Percentiles rank a stretch among this genome's conserved stretches.
phyloP scores from a whole-genome alignment of 2,329 filamentous ascomycete species.

The Clathrospora elynae region DNA sequence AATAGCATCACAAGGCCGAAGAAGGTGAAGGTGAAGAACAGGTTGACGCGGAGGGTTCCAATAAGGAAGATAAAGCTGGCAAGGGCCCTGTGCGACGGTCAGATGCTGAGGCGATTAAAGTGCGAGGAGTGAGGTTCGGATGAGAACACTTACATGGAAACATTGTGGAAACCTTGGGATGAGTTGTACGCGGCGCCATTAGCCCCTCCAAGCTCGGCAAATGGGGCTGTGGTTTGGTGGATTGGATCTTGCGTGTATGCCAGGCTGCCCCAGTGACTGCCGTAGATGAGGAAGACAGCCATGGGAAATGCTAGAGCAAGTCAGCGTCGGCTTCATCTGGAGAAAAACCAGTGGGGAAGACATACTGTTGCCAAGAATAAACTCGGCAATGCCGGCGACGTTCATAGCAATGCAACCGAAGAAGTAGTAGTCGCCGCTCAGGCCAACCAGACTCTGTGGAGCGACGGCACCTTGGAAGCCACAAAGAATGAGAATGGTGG shows the following conservation, averaged over 20 bases:
- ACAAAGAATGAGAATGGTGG: constrained; percentile 27
- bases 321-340: neutral
- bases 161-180: constrained; percentile 30
- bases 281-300: constrained; percentile 30
- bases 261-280: constrained; percentile 27
- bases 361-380: constrained; percentile 29
- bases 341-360: neutral
- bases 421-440: constrained; percentile 32
- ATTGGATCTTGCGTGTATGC: constrained; percentile 29
- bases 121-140: no score
- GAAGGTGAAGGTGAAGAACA: constrained; percentile 23
- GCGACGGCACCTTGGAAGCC: constrained; percentile 27
- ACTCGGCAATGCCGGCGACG: constrained; percentile 27
- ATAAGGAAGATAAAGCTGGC: constrained; percentile 26
- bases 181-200: constrained; percentile 27
- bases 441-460: constrained; percentile 24
- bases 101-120: neutral
- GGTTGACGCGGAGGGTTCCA: constrained; percentile 25
- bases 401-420: constrained; percentile 30
- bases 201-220: constrained; percentile 21
- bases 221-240: constrained; percentile 20
- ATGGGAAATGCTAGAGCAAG: constrained; percentile 26
- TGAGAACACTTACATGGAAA: constrained; percentile 19
- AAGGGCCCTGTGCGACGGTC: constrained; percentile 17
- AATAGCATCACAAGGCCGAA: constrained; percentile 28